Conservation (phyloP, 106 monocot genomes). For the Apostasia shenzhenica region DNA sequence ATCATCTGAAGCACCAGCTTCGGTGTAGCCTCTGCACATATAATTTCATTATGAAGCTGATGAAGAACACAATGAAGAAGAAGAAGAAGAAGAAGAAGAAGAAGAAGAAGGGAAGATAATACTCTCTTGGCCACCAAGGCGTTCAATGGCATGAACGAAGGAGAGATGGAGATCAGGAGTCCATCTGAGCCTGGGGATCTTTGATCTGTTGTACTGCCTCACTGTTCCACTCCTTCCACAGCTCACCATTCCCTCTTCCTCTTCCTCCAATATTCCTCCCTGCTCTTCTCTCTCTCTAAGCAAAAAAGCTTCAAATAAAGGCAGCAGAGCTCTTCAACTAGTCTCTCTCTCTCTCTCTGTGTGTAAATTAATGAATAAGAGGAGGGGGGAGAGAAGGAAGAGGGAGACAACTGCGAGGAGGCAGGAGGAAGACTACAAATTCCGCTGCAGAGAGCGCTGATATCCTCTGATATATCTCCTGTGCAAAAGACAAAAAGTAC, state of each 20-base stretch:
- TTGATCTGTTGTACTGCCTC: constrained; percentile 90
- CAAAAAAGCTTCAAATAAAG: neutral
- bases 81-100: neutral
- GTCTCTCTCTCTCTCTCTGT: neutral
- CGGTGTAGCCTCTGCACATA: constrained; percentile 72
- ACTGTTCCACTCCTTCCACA: constrained; percentile 61
- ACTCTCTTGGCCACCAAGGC: constrained; percentile 90
- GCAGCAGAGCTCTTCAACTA: neutral
- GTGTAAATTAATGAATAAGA: neutral
- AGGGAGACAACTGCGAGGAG: neutral
- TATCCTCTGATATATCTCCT: neutral
- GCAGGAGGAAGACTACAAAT: constrained; percentile 32
- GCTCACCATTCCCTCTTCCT: constrained; percentile 25
- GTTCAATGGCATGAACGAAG: constrained; percentile 81
- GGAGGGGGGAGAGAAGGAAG: too few relatives aligned
- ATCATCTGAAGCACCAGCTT: constrained; percentile 92
- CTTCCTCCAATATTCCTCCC: neutral
- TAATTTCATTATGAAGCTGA: neutral
- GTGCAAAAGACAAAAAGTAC: too few relatives aligned
- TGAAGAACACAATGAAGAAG: neutral
- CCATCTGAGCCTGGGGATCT: constrained; percentile 89
- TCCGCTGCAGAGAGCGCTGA: constrained; percentile 6
- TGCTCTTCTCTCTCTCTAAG: neutral
- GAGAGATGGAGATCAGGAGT: constrained; percentile 85
- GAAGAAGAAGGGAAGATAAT: neutral